Base-by-base conservation (phyloP, 2,329 filamentous ascomycete genomes). In the Magnaporthiopsis rhizophila region DNA sequence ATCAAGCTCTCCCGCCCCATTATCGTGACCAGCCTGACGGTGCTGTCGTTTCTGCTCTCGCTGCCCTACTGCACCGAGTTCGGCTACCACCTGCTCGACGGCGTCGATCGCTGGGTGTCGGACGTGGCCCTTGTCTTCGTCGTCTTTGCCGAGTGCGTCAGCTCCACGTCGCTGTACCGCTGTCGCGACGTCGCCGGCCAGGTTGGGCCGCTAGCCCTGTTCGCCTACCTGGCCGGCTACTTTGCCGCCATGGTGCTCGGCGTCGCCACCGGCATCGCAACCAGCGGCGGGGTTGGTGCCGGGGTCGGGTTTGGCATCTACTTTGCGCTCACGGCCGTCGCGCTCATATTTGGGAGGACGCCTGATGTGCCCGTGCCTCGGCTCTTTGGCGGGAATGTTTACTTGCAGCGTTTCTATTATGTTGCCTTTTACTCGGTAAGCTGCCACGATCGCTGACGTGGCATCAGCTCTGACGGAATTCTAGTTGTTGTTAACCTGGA, bases 41-140 rank as follows among this genome's bases (percentile, higher is more conserved):
- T 83, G 0, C 21, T 81, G 18, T 84, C 79, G 0, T 84, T 85
- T 68, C 75, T 84, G 18, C 73, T 85, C 68, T 85, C 80, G 34
- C 70, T 86, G 12, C 81, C 81, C 0, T 86, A 84, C 69, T 84
- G 83, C 71, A 85, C 83, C 0, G 77, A 84, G 64, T 84, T 86
- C 53, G 83, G 83, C 5, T 85, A 81, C 69, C 81, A 83, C 65
- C 76, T 85, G 0, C 75, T 86, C 2, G 78, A 80, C 32, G 83
- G 81, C 1, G 77, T 86, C 18, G 83, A 86, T 64, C 73, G 78
- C 2, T 86, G 82, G 82, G 77, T 82, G 65, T 86, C 83, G 69
- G 81, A 85, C 67, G 76, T 83, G 7, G 75, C 78, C 21, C 69
- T 86, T 26, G 77, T 85, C 62, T 82, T 86, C 69, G 79, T 86